Evolutionary conservation across 75 land plant species (phyloP), one percentile per base, ranked within the genome.

Genomic region (Isoetes taiwanensis): DNA sequence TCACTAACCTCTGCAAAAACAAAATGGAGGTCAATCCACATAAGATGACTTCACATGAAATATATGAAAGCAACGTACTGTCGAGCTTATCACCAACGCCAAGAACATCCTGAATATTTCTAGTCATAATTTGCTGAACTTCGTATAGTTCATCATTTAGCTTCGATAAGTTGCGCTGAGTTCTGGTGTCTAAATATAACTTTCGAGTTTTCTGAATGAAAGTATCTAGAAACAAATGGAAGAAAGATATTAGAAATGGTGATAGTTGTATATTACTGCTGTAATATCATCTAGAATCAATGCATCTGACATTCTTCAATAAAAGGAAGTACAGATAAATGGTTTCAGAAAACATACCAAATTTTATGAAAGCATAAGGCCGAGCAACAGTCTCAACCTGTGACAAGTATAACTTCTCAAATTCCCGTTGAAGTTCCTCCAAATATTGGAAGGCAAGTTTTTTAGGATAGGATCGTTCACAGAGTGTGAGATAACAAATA

Each of bases 51-150:
- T 37, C 14, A 9, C n/a, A 19, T 19, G 30, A 54, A 28, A 30
- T 28, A 27, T n/a, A 10, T 25, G 2, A 41, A 57, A 4, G 12
- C 40, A 32, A 69, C 97, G 69, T 83, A 90, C 97, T 82, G 57
- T 90, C 97, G 62, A 90, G 66, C 63, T 88, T 80, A 64, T 90
- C 94, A 53, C 97, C 97, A 69, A 90, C 97, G 41, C 97, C 97
- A 61, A 90, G 75, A 69, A 90, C 97, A 60, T 90, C 97, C 57
- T 90, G 94, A 20, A 90, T 83, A 65, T 90, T 90, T 32, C 97
- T 85, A 20, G 97, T 90, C 97, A 86, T 90, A 56, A 90, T 90
- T 43, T 90, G 97, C 58, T 87, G 94, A 24, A 90, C 94, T 67
- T 90, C 97, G 59, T 80, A 83, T 32, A 90, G 78, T 32, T 90